These are phyloP conservation scores for Pythium rishiriense DNA, from an alignment of 352 stramenopile genomes.

Conservation along the genomic window DNA sequence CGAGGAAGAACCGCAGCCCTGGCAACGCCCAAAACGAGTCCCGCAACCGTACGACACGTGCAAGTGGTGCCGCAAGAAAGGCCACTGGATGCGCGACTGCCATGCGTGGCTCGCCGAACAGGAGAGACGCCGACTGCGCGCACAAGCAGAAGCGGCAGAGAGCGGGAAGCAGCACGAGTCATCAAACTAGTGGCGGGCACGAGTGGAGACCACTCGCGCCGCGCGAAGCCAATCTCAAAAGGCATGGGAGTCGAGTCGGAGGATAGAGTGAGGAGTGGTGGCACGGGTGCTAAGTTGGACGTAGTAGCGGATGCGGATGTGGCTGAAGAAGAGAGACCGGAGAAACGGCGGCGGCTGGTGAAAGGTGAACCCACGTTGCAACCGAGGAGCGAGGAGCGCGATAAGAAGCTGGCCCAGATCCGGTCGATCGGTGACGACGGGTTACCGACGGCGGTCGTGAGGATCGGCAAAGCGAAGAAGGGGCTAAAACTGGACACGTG, in stretches of 20 bases:
- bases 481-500: constrained; percentile 14
- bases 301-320: no score
- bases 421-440: not conserved
- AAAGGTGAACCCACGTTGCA: no score
- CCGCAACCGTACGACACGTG: not conserved
- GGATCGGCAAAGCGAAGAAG: not conserved
- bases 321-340: not conserved
- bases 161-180: not conserved
- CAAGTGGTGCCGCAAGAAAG: not conserved
- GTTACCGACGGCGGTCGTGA: not conserved
- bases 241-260: no score
- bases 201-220: not conserved
- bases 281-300: no score
- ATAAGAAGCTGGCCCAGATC: no score
- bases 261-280: no score
- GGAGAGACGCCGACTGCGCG: not conserved
- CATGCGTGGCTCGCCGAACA: not conserved
- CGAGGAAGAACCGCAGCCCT: not conserved
- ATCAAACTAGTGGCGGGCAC: not conserved
- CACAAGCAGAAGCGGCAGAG: not conserved
- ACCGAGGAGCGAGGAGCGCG: no score
- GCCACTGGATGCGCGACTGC: not conserved
- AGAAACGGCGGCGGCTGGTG: not conserved
- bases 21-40: not conserved
- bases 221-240: no score